Evolutionary conservation across 75 land plant genomes (phyloP).

Genomic region (Chamaecyparis obtusa): DNA sequence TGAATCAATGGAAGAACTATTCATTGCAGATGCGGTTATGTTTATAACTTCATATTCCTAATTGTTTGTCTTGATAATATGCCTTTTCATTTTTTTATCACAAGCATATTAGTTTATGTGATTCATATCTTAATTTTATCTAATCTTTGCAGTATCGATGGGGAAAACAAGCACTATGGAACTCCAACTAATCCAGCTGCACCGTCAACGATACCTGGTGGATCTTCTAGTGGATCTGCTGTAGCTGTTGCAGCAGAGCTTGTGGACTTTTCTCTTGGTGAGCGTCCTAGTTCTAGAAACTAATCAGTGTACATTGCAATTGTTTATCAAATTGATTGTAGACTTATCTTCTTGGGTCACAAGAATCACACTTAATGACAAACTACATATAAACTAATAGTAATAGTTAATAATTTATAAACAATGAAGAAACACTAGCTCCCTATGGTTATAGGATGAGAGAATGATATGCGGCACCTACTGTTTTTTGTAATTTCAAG

Average conservation of each 20-base stretch:
- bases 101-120: neutral
- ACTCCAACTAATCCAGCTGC: slow-evolving; percentile 72
- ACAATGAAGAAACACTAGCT: neutral
- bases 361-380: neutral
- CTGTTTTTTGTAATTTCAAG: neutral
- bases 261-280: slow-evolving; percentile 95
- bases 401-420: neutral
- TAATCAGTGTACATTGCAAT: neutral
- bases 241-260: slow-evolving; percentile 85
- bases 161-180: slow-evolving; percentile 76
- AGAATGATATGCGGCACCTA: neutral
- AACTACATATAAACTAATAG: neutral
- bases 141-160: slow-evolving; percentile 43
- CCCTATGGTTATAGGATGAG: neutral
- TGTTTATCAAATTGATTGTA: neutral
- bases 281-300: neutral
- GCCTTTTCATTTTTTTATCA: neutral
- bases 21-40: neutral
- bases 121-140: neutral
- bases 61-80: neutral
- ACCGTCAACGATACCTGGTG: slow-evolving; percentile 74
- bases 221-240: slow-evolving; percentile 93
- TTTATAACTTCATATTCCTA: neutral
- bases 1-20: neutral
- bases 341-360: neutral